These are phyloP conservation scores for Drechmeria coniospora DNA, from an alignment of 2,329 filamentous ascomycete genomes.

Conservation along the genomic window DNA sequence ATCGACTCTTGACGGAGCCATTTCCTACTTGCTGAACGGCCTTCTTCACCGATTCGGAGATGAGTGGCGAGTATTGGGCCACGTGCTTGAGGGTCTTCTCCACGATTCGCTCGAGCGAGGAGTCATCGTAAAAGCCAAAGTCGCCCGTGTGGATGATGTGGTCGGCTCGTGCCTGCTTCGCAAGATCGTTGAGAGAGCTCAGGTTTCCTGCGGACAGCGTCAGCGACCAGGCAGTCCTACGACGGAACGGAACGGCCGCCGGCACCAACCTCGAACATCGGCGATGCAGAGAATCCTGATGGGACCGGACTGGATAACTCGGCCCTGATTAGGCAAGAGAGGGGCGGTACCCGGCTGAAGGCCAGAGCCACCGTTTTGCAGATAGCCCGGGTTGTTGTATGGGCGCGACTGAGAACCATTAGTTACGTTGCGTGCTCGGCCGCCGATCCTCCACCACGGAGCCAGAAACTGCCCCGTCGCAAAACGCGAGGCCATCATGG, in stretches of 20 bases:
- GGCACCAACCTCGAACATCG: constrained; percentile 49
- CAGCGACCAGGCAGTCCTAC: constrained; percentile 5
- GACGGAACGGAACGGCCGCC: not conserved
- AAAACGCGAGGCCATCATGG: constrained; percentile 2
- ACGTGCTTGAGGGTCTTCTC: constrained; percentile 99
- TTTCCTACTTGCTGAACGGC: constrained; percentile 48
- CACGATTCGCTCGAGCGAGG: constrained; percentile 88
- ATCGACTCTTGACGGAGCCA: constrained; percentile 74
- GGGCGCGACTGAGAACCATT: constrained; percentile 21
- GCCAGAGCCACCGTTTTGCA: constrained; percentile 45
- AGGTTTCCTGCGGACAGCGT: constrained; percentile 58
- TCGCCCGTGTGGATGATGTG: constrained; percentile 98
- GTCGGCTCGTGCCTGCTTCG: constrained; percentile 84
- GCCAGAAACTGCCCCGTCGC: not conserved
- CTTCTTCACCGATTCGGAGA: constrained; percentile 63
- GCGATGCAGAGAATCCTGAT: constrained; percentile 56
- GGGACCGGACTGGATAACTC: constrained; percentile 48
- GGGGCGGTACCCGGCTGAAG: constrained; percentile 45
- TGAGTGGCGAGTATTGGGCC: constrained; percentile 91
- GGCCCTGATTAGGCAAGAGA: constrained; percentile 52
- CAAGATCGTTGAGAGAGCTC: constrained; percentile 87
- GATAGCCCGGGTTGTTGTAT: constrained; percentile 39
- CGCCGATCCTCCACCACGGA: not conserved
- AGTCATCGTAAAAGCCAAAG: constrained; percentile 97
- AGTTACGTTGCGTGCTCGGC: constrained; percentile 8